Conservation (phyloP, 352 stramenopile species). For the Pythium utonaiense region DNA sequence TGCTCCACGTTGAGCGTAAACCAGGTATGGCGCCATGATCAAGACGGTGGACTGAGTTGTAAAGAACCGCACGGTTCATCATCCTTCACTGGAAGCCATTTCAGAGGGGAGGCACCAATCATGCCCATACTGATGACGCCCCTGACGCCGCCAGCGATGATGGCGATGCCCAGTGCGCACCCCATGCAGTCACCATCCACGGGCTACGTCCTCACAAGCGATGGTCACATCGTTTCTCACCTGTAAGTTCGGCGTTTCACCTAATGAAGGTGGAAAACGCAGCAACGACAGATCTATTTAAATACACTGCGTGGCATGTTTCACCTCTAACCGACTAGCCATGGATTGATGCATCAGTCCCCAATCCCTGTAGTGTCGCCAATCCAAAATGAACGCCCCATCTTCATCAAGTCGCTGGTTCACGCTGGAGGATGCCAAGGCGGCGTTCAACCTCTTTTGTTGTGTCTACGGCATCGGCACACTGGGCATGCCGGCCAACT, state of each 20-base stretch:
- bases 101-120: not conserved
- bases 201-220: not conserved
- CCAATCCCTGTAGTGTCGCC: not conserved
- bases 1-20: slow-evolving; percentile 4
- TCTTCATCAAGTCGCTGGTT: slow-evolving; percentile 9
- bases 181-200: not conserved
- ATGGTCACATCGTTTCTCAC: not conserved
- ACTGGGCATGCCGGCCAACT: slow-evolving; percentile 34
- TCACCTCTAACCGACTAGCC: not conserved
- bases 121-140: not conserved
- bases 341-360: not conserved
- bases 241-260: too few relatives aligned
- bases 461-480: slow-evolving; percentile 35
- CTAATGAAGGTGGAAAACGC: too few relatives aligned
- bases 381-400: not conserved
- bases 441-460: slow-evolving; percentile 24
- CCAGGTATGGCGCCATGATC: not conserved
- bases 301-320: not conserved
- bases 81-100: not conserved
- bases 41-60: not conserved
- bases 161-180: not conserved
- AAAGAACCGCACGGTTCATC: not conserved
- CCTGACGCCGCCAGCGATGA: not conserved
- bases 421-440: slow-evolving; percentile 31
- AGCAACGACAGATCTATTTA: not conserved